phyloP scores from a whole-genome alignment of 345 rosid species.

The Eucalyptus regnans region DNA sequence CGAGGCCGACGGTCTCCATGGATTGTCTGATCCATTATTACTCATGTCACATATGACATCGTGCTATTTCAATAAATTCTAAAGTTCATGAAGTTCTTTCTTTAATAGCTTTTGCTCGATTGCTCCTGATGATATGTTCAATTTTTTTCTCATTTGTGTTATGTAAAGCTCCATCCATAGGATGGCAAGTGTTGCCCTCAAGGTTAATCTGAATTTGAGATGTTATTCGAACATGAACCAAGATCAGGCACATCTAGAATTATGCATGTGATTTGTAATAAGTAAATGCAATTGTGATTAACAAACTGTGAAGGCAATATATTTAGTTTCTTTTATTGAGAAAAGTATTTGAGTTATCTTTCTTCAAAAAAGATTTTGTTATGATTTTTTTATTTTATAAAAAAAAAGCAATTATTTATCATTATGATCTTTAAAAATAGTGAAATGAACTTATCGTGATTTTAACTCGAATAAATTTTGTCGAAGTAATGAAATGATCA shows the following conservation, averaged over 20 bases:
- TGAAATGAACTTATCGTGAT: neutral
- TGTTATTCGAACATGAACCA: neutral
- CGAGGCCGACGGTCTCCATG: rapidly evolving
- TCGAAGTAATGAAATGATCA: neutral
- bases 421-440: neutral
- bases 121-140: neutral
- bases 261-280: neutral
- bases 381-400: too few species aligned
- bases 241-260: neutral
- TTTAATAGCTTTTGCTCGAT: neutral
- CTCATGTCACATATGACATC: rapidly evolving
- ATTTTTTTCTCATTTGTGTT: neutral
- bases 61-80: neutral
- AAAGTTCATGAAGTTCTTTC: neutral
- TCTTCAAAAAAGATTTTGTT: neutral
- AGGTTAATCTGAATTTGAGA: neutral
- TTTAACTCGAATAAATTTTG: neutral
- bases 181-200: neutral
- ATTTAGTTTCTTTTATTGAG: neutral
- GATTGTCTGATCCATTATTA: neutral
- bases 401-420: neutral
- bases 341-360: neutral
- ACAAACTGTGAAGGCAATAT: rapidly evolving
- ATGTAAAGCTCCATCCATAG: neutral
- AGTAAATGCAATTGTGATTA: neutral